These are phyloP conservation scores for Vitis vinifera DNA, from an alignment of 164 flowering plant genomes.

Conservation along the genomic window ASM3070453v1 NC_081823.1:11122001-11122500, in stretches of 20 bases:
- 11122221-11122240: constrained; percentile 33
- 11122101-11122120: constrained; percentile 40
- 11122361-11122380: no score
- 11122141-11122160: constrained; percentile 35
- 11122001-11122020: constrained; percentile 35
- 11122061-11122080: constrained; percentile 42
- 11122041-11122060: constrained; percentile 36
- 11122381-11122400: no score
- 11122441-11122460: no score
- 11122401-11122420: no score
- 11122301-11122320: constrained; percentile 36
- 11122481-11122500: no score
- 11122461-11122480: no score
- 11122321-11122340: no score
- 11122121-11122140: constrained; percentile 29
- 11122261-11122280: constrained; percentile 26
- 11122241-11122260: constrained; percentile 31
- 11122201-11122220: constrained; percentile 28
- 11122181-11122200: constrained; percentile 35
- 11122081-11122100: constrained; percentile 3
- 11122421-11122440: no score
- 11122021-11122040: constrained; percentile 25
- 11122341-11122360: no score
- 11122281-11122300: constrained; percentile 32
- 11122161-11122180: constrained; percentile 21